A percentile compares a stretch with the other conserved stretches of the same genome.
Conservation (phyloP, 495 filamentous ascomycete genomes). For the Cladorrhinum samala region DNA sequence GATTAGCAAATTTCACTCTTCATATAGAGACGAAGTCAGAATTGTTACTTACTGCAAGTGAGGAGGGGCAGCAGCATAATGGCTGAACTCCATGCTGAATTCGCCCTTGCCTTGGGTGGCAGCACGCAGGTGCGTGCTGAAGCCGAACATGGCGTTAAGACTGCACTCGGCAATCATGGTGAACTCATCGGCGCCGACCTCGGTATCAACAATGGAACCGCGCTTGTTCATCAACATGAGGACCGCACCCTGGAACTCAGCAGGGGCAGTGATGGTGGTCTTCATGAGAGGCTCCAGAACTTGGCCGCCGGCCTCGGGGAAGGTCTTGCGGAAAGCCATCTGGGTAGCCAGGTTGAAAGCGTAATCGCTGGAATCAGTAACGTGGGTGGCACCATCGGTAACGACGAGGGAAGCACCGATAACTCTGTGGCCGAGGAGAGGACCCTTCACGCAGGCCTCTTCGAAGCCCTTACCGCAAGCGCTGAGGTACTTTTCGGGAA, state of each 20-base stretch:
- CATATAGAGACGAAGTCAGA: background rate
- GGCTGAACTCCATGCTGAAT: constrained; percentile 98
- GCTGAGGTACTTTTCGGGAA: constrained; percentile 92
- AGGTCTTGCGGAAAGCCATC: constrained; percentile 95
- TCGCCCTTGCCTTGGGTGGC: constrained; percentile 98
- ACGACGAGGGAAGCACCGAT: constrained; percentile 85
- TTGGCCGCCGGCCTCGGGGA: constrained; percentile 66
- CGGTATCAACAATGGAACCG: constrained; percentile 90
- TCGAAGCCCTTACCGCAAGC: constrained; percentile 97
- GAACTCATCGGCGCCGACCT: constrained; percentile 92
- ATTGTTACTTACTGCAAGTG: constrained; percentile 90
- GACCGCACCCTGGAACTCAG: constrained; percentile 96
- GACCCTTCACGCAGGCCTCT: constrained; percentile 76
- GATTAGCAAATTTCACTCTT: background rate
- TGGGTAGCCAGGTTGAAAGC: constrained; percentile 96
- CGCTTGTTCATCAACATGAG: constrained; percentile 95
- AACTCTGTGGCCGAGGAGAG: constrained; percentile 88
- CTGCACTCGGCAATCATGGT: constrained; percentile 89
- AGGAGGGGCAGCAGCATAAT: constrained; percentile 80
- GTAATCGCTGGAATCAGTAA: constrained; percentile 97
- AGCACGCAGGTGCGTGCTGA: constrained; percentile 80
- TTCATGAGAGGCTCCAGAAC: constrained; percentile 98
- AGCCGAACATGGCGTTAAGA: constrained; percentile 96
- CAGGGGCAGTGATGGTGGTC: constrained; percentile 88
- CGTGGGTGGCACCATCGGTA: constrained; percentile 96